Evolutionary conservation across 495 filamentous ascomycete genomes (phyloP), one percentile per base, ranked within the genome.

Genomic region (Recurvomyces mirabilis): DNA sequence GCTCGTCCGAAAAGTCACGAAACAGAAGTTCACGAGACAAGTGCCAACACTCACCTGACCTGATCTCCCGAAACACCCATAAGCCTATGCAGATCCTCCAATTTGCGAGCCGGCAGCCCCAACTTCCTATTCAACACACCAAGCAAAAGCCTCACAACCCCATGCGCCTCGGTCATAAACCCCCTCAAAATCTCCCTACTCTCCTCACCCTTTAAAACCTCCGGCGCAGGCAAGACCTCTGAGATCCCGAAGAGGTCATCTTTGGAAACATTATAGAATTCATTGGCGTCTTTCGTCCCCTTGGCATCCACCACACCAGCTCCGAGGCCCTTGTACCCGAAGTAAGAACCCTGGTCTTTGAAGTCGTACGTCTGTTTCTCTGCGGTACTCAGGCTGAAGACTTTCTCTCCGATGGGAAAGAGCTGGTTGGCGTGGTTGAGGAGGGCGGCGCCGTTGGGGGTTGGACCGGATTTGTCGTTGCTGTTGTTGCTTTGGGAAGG

Each of bases 41-140:
- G 45, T 4, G 36, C 14, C 71, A 73, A 41, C 32, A 78, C 60
- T 47, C 80, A 70, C 15, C 77, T 73, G 10, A 77, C 61, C 10
- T 52, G 73, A 51, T 79, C 74, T 13, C 76, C 77, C 11, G 73
- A 76, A 12, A 47, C 35, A 9, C 60, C 55, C 22, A 61, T 37
- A n/a, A 72, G 65, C 18, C 64, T 63, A 54, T 81, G 77, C 3
- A 76, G 59, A 24, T 57, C 58, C 25, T 59, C 30, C 7, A 81
- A 62, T 4, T 68, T 70, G 6, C 55, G 49, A 0, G 65, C 55
- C 18, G 67, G 69, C n/a, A 81, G 63, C 18, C 58, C 59, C 0
- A 81, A 63, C 32, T 67, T 64, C 0, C 53, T 49, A 40, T 73
- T 73, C 22, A 82, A 66, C 15, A 71, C 61, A 4, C 49, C 43